Conservation (phyloP, 192 early-diverging fungal species). For the Rhizophagus clarus region DNA sequence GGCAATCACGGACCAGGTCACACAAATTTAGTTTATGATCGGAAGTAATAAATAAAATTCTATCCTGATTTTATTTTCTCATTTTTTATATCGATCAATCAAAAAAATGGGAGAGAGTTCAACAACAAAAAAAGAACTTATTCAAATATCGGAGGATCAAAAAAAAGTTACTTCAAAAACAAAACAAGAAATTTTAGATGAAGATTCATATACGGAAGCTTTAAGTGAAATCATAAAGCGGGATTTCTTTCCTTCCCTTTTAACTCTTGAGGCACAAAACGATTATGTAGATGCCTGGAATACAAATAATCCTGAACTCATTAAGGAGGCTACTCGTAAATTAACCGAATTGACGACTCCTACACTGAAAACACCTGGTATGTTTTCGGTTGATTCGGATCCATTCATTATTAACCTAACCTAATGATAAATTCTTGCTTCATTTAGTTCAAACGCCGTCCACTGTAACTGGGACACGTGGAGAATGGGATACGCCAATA, state of each 20-base stretch:
- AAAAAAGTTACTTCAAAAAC: slow-evolving; percentile 8
- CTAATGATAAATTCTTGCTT: slow-evolving; percentile 3
- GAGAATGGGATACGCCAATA: slow-evolving; percentile 29
- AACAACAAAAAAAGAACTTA: not conserved
- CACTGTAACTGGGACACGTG: slow-evolving; percentile 27
- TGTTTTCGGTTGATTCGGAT: not conserved
- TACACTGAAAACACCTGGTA: slow-evolving; percentile 39
- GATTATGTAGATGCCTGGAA: slow-evolving; percentile 45
- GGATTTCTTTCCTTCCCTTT: slow-evolving; percentile 80
- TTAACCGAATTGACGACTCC: slow-evolving; percentile 45
- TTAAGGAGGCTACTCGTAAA: slow-evolving; percentile 37
- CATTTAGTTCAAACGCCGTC: slow-evolving; percentile 24
- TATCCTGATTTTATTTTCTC: too few species aligned
- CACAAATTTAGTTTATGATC: too few species aligned
- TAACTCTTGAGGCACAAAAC: slow-evolving; percentile 57
- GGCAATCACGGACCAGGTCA: too few species aligned
- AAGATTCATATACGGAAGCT: slow-evolving; percentile 76
- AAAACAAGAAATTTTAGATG: slow-evolving; percentile 60
- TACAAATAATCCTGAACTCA: slow-evolving; percentile 39
- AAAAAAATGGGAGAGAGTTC: not conserved
- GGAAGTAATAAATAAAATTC: too few species aligned
- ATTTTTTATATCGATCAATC: not conserved
- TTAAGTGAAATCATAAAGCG: slow-evolving; percentile 78
- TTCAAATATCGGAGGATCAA: not conserved
- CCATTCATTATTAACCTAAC: not conserved